A percentile compares a stretch with the other conserved stretches of the same genome.
Evolutionary conservation across 768 basidiomycete genomes (phyloP).

Genomic region (Suillus fuscotomentosus): DNA sequence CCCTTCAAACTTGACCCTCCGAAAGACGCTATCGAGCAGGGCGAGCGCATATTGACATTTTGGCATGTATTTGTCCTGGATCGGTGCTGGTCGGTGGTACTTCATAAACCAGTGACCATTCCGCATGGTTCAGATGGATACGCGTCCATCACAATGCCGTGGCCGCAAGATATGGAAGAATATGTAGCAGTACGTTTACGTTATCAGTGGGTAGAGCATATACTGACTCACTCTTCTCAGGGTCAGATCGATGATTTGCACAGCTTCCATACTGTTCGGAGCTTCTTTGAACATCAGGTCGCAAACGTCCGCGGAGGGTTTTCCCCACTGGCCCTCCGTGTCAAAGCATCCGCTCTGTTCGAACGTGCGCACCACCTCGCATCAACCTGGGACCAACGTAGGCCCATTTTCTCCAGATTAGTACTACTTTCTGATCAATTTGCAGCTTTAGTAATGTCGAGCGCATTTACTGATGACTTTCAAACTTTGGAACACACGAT

Average conservation of each 20-base stretch:
- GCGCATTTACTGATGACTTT: constrained; percentile 55
- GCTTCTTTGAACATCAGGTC: constrained; percentile 61
- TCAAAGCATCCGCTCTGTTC: constrained; percentile 75
- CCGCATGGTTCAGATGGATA: constrained; percentile 59
- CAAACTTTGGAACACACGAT: constrained; percentile 63
- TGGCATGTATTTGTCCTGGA: constrained; percentile 85
- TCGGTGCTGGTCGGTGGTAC: constrained; percentile 75
- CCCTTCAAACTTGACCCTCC: constrained; percentile 54
- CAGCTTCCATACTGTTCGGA: constrained; percentile 56
- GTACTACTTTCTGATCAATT: constrained; percentile 21
- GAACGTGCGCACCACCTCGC: constrained; percentile 64
- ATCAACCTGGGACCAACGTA: constrained; percentile 60
- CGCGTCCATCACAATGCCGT: constrained; percentile 67
- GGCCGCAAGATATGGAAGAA: constrained; percentile 72
- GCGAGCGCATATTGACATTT: constrained; percentile 72
- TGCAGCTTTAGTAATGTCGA: constrained; percentile 44
- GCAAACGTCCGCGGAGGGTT: constrained; percentile 51
- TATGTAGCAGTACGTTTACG: constrained; percentile 59
- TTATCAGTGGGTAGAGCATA: constrained; percentile 2
- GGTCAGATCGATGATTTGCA: constrained; percentile 53
- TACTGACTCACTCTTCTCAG: constrained; percentile 35
- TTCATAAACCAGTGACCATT: constrained; percentile 65
- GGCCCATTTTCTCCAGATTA: constrained; percentile 17
- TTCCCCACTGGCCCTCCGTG: constrained; percentile 62
- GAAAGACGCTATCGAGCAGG: constrained; percentile 58